phyloP scores from a whole-genome alignment of 805 yeast species.

The Metschnikowia henanensis region DNA sequence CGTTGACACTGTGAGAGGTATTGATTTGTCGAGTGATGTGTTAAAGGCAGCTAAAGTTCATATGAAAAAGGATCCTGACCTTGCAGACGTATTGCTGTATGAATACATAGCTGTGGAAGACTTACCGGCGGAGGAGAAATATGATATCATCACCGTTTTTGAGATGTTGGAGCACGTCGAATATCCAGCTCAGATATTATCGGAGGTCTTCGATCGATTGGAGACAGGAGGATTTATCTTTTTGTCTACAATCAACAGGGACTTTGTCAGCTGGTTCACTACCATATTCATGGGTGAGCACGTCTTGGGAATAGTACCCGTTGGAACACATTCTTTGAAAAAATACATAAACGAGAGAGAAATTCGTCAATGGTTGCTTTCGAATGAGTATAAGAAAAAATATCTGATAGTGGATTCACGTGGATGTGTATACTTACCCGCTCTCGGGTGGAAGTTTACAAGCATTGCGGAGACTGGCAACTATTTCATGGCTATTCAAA shows the following conservation, averaged over 20 bases:
- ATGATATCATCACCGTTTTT: slow-evolving; percentile 84
- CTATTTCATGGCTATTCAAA: slow-evolving; percentile 84
- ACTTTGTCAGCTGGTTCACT: slow-evolving; percentile 83
- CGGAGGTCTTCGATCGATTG: slow-evolving; percentile 66
- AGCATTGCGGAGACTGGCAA: slow-evolving; percentile 66
- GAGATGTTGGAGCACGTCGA: slow-evolving; percentile 96
- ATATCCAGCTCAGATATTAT: slow-evolving; percentile 70
- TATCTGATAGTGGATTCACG: slow-evolving; percentile 63
- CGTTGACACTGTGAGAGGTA: slow-evolving; percentile 67
- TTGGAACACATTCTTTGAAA: slow-evolving; percentile 85
- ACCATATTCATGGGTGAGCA: slow-evolving; percentile 91
- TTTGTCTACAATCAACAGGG: slow-evolving; percentile 90
- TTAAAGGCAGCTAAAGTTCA: slow-evolving; percentile 77
- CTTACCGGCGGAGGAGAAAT: slow-evolving; percentile 45
- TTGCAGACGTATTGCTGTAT: slow-evolving; percentile 58
- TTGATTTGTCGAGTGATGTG: slow-evolving; percentile 85
- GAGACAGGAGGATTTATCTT: slow-evolving; percentile 83
- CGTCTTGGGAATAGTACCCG: slow-evolving; percentile 77
- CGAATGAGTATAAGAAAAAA: slow-evolving; percentile 26
- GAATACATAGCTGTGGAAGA: slow-evolving; percentile 63
- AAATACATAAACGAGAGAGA: slow-evolving; percentile 84
- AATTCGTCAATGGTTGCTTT: slow-evolving; percentile 62
- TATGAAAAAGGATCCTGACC: slow-evolving; percentile 60
- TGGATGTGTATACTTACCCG: slow-evolving; percentile 85
- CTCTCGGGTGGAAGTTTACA: slow-evolving; percentile 82